Conservation (phyloP, 2,329 filamentous ascomycete species). For the Immersiporthe knoxdaviesiana region DNA sequence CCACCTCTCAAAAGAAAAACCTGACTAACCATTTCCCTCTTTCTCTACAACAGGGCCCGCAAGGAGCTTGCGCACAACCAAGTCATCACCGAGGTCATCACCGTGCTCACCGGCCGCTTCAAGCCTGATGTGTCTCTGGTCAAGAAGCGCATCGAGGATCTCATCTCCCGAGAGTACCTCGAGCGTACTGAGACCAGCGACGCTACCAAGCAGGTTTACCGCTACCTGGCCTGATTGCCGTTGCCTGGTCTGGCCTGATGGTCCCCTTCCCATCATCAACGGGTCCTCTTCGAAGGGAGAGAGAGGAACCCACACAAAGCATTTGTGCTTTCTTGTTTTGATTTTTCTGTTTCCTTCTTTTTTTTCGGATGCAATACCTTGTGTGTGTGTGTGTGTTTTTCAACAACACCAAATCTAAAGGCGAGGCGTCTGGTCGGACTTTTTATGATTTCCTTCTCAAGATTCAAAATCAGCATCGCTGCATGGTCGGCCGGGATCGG, state of each 20-base stretch:
- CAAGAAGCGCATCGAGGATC: slow-evolving; percentile 78
- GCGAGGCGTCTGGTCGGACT: slow-evolving; percentile 24
- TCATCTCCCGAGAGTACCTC: slow-evolving; percentile 77
- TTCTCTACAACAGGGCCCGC: slow-evolving; percentile 63
- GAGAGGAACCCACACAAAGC: not conserved
- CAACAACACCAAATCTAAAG: slow-evolving; percentile 13
- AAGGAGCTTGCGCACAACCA: slow-evolving; percentile 72
- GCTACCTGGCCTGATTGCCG: slow-evolving; percentile 72
- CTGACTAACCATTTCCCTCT: slow-evolving; percentile 36
- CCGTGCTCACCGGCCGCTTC: slow-evolving; percentile 71
- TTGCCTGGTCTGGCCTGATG: too few relatives aligned
- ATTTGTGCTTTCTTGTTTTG: slow-evolving; percentile 6
- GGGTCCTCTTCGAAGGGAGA: not conserved
- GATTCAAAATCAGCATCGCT: slow-evolving; percentile 1
- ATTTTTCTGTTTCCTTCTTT: slow-evolving; percentile 7
- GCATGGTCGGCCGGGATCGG: not conserved
- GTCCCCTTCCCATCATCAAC: not conserved
- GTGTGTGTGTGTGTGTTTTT: not conserved
- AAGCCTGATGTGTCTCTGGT: slow-evolving; percentile 76
- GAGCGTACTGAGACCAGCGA: slow-evolving; percentile 73
- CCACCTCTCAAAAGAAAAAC: too few relatives aligned
- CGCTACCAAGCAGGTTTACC: slow-evolving; percentile 65
- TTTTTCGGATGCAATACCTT: not conserved
- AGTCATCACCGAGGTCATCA: slow-evolving; percentile 72
- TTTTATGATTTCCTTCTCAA: not conserved